Evolutionary conservation across 2,329 filamentous ascomycete species (phyloP).

Genomic region (Alternaria infectoria): DNA sequence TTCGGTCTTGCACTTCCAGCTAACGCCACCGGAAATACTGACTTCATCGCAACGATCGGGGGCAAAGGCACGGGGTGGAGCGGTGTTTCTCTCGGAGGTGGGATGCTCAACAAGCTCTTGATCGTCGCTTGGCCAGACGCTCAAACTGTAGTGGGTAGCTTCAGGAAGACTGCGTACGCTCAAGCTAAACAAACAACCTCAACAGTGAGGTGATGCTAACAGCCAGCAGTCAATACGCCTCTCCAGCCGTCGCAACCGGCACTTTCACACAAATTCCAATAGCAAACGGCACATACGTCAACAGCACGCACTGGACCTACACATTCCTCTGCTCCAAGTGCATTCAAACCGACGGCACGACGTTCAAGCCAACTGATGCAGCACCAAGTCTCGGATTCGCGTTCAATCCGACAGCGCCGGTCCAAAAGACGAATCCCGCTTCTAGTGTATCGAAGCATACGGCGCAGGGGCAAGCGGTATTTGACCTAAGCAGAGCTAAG

Average conservation of each 20-base stretch:
- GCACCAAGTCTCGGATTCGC: slow-evolving; percentile 33
- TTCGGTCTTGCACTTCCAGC: background rate
- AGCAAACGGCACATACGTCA: slow-evolving; percentile 59
- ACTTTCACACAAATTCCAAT: slow-evolving; percentile 50
- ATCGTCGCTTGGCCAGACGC: background rate
- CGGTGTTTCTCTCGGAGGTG: background rate
- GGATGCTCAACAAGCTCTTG: background rate
- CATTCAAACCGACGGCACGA: slow-evolving; percentile 37
- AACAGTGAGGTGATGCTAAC: background rate
- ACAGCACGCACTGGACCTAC: slow-evolving; percentile 60
- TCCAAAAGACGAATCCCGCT: slow-evolving; percentile 21
- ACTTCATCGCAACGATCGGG: background rate
- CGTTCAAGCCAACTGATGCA: slow-evolving; percentile 30
- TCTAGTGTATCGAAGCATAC: slow-evolving; percentile 28
- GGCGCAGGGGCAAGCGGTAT: slow-evolving; percentile 24
- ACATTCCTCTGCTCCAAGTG: slow-evolving; percentile 59
- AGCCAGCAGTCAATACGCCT: background rate
- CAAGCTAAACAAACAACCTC: fast-evolving
- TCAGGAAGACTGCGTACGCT: background rate
- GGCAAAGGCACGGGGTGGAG: background rate
- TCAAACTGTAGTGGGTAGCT: background rate
- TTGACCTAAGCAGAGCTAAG: slow-evolving; percentile 34
- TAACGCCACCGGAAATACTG: background rate
- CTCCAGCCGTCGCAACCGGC: background rate
- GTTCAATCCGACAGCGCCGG: slow-evolving; percentile 23